A percentile compares a stretch with the other conserved stretches of the same genome.
These are phyloP conservation scores for Noccaea caerulescens DNA, from an alignment of 345 rosid species.

Conservation along the genomic window DNA sequence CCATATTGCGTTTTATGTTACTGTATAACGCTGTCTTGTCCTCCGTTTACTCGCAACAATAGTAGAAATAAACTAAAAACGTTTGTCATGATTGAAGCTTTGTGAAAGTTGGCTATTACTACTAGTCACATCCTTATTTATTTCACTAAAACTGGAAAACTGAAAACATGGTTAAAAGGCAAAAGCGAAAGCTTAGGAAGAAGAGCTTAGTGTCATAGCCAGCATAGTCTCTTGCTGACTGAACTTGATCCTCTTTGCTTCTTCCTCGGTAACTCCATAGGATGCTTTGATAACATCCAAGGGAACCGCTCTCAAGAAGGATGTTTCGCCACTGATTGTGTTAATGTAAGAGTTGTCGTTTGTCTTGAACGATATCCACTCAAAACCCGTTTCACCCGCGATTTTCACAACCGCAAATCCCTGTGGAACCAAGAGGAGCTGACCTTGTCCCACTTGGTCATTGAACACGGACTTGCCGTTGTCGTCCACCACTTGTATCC, in stretches of 20 bases:
- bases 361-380: slow-evolving; percentile 74
- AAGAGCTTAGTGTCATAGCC: slow-evolving; percentile 25
- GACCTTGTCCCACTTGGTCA: slow-evolving; percentile 56
- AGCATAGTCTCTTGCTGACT: slow-evolving; percentile 47
- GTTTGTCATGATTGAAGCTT: not conserved
- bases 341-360: slow-evolving; percentile 53
- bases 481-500: slow-evolving; percentile 62
- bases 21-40: not conserved
- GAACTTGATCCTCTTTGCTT: slow-evolving; percentile 63
- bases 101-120: slow-evolving; percentile 2
- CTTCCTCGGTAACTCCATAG: slow-evolving; percentile 53
- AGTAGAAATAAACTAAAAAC: not conserved
- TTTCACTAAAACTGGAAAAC: slow-evolving; percentile 25
- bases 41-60: not conserved
- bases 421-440: slow-evolving; percentile 66
- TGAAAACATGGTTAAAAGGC: slow-evolving; percentile 9
- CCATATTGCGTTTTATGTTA: not conserved
- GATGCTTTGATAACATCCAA: slow-evolving; percentile 58
- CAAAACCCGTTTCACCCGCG: slow-evolving; percentile 58
- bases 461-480: slow-evolving; percentile 60
- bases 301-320: slow-evolving; percentile 58
- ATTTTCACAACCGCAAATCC: slow-evolving; percentile 59
- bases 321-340: slow-evolving; percentile 60
- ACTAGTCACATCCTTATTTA: slow-evolving; percentile 23
- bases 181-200: slow-evolving; percentile 8